These are phyloP conservation scores for Pyrenophora seminiperda DNA, from an alignment of 2,329 filamentous ascomycete species.

Conservation along the genomic window DNA sequence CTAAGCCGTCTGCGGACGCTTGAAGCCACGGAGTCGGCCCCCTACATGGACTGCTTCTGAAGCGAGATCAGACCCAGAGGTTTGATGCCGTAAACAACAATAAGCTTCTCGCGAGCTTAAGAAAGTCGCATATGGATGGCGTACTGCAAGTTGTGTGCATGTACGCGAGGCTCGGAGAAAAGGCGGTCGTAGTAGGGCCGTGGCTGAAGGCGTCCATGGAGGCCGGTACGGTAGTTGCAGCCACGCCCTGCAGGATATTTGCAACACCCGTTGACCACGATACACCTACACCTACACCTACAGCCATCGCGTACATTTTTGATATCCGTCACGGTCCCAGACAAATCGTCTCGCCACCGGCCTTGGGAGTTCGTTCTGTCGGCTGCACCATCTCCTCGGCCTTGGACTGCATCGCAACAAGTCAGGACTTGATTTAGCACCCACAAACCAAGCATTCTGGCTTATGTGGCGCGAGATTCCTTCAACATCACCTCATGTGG, in stretches of 20 bases:
- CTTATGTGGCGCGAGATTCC: background rate
- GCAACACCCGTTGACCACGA: slow-evolving; percentile 1
- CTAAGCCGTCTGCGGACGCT: no score
- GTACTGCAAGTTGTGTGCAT: no score
- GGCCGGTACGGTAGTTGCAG: no score
- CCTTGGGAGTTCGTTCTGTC: background rate
- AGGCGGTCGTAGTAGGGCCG: background rate
- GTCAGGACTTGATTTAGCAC: background rate
- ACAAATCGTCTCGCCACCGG: background rate
- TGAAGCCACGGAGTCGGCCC: no score
- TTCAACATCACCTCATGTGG: background rate
- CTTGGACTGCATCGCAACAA: slow-evolving; percentile 2
- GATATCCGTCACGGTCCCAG: background rate
- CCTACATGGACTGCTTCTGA: no score
- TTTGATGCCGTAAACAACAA: no score
- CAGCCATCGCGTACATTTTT: background rate
- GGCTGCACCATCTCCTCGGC: background rate
- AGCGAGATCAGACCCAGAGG: no score
- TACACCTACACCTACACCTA: no score
- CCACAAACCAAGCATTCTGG: background rate
- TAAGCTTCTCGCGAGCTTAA: background rate
- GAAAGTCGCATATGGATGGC: no score
- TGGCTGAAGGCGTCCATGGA: slow-evolving; percentile 1
- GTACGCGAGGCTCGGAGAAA: background rate
- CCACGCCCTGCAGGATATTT: slow-evolving; percentile 10